Conservation (phyloP, 371 early-diverging fungal species). For the Funneliformis caledonium region DNA sequence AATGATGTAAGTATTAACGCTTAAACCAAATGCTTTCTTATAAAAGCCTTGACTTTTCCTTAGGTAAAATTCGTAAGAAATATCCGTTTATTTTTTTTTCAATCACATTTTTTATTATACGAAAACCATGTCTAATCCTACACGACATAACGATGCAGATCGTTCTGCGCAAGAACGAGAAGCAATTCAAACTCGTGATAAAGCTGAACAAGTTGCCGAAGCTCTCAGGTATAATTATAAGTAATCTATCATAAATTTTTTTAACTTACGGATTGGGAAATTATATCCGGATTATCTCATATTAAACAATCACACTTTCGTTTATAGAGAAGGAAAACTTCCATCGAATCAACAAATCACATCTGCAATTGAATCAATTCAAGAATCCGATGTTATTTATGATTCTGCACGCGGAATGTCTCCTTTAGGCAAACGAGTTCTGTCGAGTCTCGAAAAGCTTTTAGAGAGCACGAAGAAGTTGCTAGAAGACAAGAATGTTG, state of each 20-base stretch:
- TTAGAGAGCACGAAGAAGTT: slow-evolving; percentile 42
- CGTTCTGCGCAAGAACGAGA: slow-evolving; percentile 9
- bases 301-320: too few species aligned
- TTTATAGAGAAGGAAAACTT: slow-evolving; percentile 40
- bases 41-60: too few species aligned
- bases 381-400: slow-evolving; percentile 40
- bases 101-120: too few species aligned
- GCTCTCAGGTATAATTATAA: slow-evolving; percentile 14
- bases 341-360: slow-evolving; percentile 42
- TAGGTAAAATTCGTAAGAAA: too few species aligned
- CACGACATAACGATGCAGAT: slow-evolving; percentile 24
- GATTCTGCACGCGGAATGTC: slow-evolving; percentile 20
- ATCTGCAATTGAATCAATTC: slow-evolving; percentile 24
- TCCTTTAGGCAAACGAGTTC: slow-evolving; percentile 40
- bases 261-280: too few species aligned
- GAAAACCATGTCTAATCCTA: slow-evolving; percentile 29
- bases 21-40: too few species aligned
- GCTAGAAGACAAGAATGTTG: slow-evolving; percentile 40
- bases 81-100: too few species aligned
- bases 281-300: neutral
- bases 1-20: too few species aligned
- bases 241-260: neutral
- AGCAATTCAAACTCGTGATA: slow-evolving; percentile 13
- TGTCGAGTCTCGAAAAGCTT: slow-evolving; percentile 25
- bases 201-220: neutral